Base-by-base conservation (phyloP, 176 grass and related monocot genomes). In the Juncus effusus region DNA sequence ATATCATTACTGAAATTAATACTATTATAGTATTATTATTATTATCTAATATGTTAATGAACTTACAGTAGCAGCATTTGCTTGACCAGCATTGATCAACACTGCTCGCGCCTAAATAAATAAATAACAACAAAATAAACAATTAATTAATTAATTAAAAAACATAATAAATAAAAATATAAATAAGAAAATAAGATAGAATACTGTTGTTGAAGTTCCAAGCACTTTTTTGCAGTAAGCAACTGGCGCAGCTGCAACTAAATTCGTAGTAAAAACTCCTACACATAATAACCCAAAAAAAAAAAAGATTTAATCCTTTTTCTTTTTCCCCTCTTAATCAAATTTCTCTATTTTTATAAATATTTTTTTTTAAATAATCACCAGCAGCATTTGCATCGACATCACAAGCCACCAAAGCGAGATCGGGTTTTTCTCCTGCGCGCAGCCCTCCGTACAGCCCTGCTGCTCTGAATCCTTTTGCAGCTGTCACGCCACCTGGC, bases 21-120 rank as follows among this genome's bases (percentile, higher is more conserved):
- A n/a, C n/a, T n/a, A n/a, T n/a, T n/a, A n/a, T n/a, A n/a, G n/a
- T n/a, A n/a, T n/a, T n/a, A n/a, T n/a, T n/a, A n/a, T n/a, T n/a
- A n/a, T n/a, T n/a, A n/a, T n/a, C 5, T 45, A 45, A 45, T 45
- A 45, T 4, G 7, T 45, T 7, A 47, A 16, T 81, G n/a, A 7
- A 86, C 93, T 97, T 84, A 97, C 93, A 38, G 93, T 97, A 44
- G 93, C 93, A 73, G 88, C 88, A 86, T 97, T 97, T 78, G 93
- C 93, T 83, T 97, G 93, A 38, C 93, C 93, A 82, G 93, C 88
- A 38, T 97, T 97, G 75, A 83, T 74, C 77, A 97, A 73, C 74
- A 97, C 84, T 54, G 93, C 93, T 72, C 93, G 85, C 10, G 85
- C 88, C 88, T 97, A 70, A 2, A 60, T 40, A 41, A 79, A 64